Base-by-base conservation (phyloP, 257 asterid genomes). In the Gentiana dahurica region DNA sequence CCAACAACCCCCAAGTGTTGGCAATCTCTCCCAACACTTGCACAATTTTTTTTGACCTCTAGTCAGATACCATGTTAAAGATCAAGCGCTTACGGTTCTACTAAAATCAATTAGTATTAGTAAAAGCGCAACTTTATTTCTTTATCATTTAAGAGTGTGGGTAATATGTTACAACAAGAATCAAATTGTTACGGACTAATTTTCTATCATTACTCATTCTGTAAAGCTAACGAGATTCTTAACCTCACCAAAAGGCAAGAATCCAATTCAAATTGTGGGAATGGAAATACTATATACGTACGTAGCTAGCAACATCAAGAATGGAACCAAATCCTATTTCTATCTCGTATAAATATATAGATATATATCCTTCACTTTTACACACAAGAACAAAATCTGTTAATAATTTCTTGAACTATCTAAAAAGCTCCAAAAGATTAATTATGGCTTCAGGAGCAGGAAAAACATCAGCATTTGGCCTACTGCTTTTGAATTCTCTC, bases 381-480 rank as follows among this genome's bases (percentile, higher is more conserved):
- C 34, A 60, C 62, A 69, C 63, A 37, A 55, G 68, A 12, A 61
- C 35, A 38, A 9, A 57, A 53, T 34, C 48, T 24, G 4, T 7
- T n/a, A 59, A 36, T 53, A 39, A 12, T 6, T 34, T 57, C 6
- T 60, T 48, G 13, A 33, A 60, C 50, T 62, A 5, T 45, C 51
- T 10, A 7, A 58, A 73, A 66, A 43, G 44, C 46, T 57, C 41
- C 2, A 39, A 39, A 39, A 39, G 8, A 49, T 6, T 69, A 73
- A 34, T 49, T 55, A 92, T 92, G 99, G 95, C 94, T 56, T 83
- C 95, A 51, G 91, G 92, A 10, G 87, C 81, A 68, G 91, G 83
- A 11, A 92, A 81, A 79, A 72, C 95, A 61, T 86, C 94, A 64
- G 87, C 97, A 34, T 61, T 76, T 62, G 56, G 65, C 46, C 83